Evolutionary conservation across 345 rosid species (phyloP), one percentile per base, ranked within the genome.

Genomic region (Raphanus sativus): DNA sequence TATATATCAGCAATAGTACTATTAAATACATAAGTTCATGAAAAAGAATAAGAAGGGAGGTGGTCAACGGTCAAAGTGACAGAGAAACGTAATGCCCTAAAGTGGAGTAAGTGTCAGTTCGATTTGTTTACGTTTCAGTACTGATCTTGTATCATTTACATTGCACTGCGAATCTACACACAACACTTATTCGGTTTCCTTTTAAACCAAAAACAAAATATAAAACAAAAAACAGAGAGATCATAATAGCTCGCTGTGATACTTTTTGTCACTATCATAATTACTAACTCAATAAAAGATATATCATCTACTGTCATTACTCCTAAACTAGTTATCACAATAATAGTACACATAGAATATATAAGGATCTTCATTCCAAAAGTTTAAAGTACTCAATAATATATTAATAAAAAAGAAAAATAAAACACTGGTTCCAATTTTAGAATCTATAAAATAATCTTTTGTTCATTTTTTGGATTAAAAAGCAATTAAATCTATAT

Each of bases 11-110:
- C 8, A 69, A 8, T 8, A 62, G 24, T 58, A 56, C 24, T 61
- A 59, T 25, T 30, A 48, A 50, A 33, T 21, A 30, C 10, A 9
- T 7, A 29, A 21, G 13, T 24, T 59, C 34, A 29, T 25, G 60
- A 38, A 6, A 17, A 48, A 58, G 8, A 30, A 21, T 50, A 58
- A 11, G 77, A 73, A 60, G 71, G 69, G 45, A 63, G 65, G 66
- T 34, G 16, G 82, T 78, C 82, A 79, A 79, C 74, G 82, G 82
- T 79, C 82, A 79, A 79, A 79, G 82, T 73, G 73, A 79, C 74
- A 79, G 78, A 73, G 70, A 67, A 73, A 78, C 81, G 77, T 79
- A 79, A 73, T 61, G 82, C 42, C 70, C 54, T 62, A 73, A 73
- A 73, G 77, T 52, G 70, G 78, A 73, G 34, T 61, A 69, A 29